Evolutionary conservation across 805 yeast genomes (phyloP).

Genomic region (Saturnispora silvae): DNA sequence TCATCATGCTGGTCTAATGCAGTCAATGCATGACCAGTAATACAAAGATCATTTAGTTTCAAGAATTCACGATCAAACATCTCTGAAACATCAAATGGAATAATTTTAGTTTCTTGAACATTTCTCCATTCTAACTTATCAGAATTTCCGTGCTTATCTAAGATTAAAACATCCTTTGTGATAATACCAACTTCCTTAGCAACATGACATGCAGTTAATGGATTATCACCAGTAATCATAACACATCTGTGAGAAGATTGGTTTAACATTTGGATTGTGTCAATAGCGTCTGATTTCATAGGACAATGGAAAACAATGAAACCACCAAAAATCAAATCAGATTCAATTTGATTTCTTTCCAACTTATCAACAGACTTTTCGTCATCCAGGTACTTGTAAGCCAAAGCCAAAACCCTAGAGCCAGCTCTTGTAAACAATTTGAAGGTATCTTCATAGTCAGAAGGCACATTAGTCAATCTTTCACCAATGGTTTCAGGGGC

Average conservation of each 20-base stretch:
- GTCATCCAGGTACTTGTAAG: constrained; percentile 55
- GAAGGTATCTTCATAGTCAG: constrained; percentile 70
- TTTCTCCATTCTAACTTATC: constrained; percentile 73
- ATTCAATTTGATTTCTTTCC: constrained; percentile 69
- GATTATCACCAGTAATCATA: constrained; percentile 99
- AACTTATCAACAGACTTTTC: constrained; percentile 45
- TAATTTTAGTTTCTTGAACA: constrained; percentile 62
- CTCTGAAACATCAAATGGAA: constrained; percentile 54
- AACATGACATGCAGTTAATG: constrained; percentile 95
- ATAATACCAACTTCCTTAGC: constrained; percentile 88
- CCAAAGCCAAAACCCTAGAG: constrained; percentile 92
- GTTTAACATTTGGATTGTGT: constrained; percentile 82
- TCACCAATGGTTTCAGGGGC: constrained; percentile 92
- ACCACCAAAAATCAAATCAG: constrained; percentile 70
- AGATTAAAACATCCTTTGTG: constrained; percentile 70
- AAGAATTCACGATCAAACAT: constrained; percentile 48
- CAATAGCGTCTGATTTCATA: constrained; percentile 85
- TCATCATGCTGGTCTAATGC: constrained; percentile 58
- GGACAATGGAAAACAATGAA: constrained; percentile 97
- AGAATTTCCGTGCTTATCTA: constrained; percentile 53
- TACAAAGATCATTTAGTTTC: constrained; percentile 69
- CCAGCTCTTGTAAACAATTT: constrained; percentile 92
- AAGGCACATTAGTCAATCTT: constrained; percentile 65
- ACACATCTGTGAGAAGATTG: constrained; percentile 92
- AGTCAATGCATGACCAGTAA: constrained; percentile 83